Evolutionary conservation across 371 early-diverging fungal genomes (phyloP), one percentile per base, ranked within the genome.

Genomic region (Mucor plumbeus): DNA sequence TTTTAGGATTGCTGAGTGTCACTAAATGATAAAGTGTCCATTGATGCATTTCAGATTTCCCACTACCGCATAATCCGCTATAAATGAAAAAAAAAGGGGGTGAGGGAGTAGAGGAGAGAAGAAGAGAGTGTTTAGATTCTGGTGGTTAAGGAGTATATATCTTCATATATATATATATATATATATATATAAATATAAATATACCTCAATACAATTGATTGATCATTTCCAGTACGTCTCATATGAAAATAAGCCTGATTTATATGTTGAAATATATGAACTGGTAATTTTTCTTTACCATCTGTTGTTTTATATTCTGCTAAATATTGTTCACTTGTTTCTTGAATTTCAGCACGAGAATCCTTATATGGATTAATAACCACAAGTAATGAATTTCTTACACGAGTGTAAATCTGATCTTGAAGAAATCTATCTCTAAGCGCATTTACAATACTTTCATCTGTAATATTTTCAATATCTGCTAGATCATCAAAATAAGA

Each of bases 21-120:
- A 87, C 82, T 14, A 93, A 79, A 62, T 90, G 86, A 39, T 90
- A 84, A 15, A 89, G 68, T 19, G 88, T 80, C 69, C 88, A 75
- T 60, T 84, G 81, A 33, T 81, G 78, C 56, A 86, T 83, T 73
- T 93, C 92, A 7, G 92, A 87, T 78, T 95, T 96, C 59, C 96
- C 96, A 47, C 92, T 87, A 54, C 92, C 95, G 38, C 90, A 83
- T 67, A 93, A 90, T 31, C 96, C 96, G 70, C 92, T 93, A 82
- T 67, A 34, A 17, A 67, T 33, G 3, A n/a, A n/a, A 19, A 11
- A 21, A 64, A 31, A 11, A 36, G 26, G 11, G 50, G 17, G 50
- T 9, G 17, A 7, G 44, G 10, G 9, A 48, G 17, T 1, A 41
- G 15, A 15, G 15, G 43, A 15, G 43, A 15, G 15, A 15, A 41